phyloP scores from a whole-genome alignment of 768 basidiomycete species.

The Vararia minispora region DNA sequence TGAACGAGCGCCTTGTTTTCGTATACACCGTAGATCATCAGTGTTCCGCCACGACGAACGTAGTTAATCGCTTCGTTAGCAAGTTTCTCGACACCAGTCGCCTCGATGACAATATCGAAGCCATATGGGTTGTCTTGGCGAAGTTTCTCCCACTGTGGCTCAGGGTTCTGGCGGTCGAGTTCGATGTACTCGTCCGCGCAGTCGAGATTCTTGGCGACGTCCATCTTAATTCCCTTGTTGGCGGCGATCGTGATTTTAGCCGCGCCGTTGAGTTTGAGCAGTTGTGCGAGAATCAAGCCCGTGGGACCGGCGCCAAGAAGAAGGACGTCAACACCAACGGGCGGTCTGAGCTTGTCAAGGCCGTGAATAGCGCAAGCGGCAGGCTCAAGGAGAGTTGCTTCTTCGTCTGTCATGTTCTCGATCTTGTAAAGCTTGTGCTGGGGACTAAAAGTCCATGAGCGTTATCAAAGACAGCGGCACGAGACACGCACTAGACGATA shows the following conservation, averaged over 20 bases:
- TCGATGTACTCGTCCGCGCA: slow-evolving; percentile 82
- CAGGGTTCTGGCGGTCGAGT: slow-evolving; percentile 65
- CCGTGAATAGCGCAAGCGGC: slow-evolving; percentile 90
- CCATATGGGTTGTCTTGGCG: slow-evolving; percentile 79
- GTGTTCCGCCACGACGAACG: slow-evolving; percentile 72
- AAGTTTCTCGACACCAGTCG: slow-evolving; percentile 75
- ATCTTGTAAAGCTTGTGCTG: slow-evolving; percentile 80
- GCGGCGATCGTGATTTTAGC: slow-evolving; percentile 72
- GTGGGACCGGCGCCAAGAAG: slow-evolving; percentile 88
- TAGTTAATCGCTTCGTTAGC: slow-evolving; percentile 88
- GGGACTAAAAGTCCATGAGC: too few relatives aligned
- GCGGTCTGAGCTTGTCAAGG: slow-evolving; percentile 74
- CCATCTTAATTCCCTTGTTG: slow-evolving; percentile 86
- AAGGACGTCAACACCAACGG: slow-evolving; percentile 77
- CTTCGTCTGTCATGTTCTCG: slow-evolving; percentile 77
- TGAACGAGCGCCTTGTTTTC: slow-evolving; percentile 74
- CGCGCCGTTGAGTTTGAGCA: slow-evolving; percentile 82
- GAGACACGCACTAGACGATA: slow-evolving; percentile 56
- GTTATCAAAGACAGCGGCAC: not conserved
- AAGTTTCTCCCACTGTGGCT: slow-evolving; percentile 68
- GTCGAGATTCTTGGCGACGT: slow-evolving; percentile 69
- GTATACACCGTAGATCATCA: slow-evolving; percentile 89
- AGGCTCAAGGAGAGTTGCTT: slow-evolving; percentile 81
- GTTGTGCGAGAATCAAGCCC: slow-evolving; percentile 81
- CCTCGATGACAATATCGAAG: slow-evolving; percentile 80